Evolutionary conservation across 768 basidiomycete species (phyloP), one percentile per base, ranked within the genome.

Genomic region (Sistotremastrum niveocremeum): DNA sequence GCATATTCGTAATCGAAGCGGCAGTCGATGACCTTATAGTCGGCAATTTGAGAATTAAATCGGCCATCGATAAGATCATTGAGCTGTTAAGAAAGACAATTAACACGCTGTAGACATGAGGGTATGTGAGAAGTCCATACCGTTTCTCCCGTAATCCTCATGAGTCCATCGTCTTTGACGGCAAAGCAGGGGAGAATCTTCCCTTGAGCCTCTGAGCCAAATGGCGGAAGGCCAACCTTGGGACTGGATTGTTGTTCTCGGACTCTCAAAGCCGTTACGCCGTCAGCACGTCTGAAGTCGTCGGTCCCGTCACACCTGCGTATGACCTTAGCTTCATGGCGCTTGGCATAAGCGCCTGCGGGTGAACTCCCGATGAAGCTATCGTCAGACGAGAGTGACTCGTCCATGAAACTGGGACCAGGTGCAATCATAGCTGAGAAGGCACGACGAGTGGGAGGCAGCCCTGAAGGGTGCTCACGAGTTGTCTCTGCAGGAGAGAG

Each of bases 1-100:
- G 72, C 70, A 62, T 81, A 97, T 65, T 99, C 95, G 57, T 95
- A 99, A 51, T 90, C 89, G 62, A 98, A 99, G 38, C 95, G 84
- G 62, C 95, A 98, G 65, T 99, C 95, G 54, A 99, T 82, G 47
- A 99, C 65, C 54, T 84, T 73, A 61, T 71, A 95, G 40, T 76
- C 69, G 36, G 72, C 68, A 47, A 94, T 77, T 49, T 73, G 64
- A 12, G 72, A 58, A 43, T 75, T 63, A 62, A 77, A 97, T 52
- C 64, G 69, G 28, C 94, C 93, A 41, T 80, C 76, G 33, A 98
- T 63, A 9, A 98, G 68, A 9, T 70, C 66, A 52, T 90, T 75
- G 59, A 99, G 63, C 91, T 94, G 52, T 8, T 51, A 11, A 9
- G 39, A 12, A 33, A 6, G 12, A 20, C 9, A 9, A 33, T 6